Base-by-base conservation (phyloP, 345 rosid genomes). In the Psidium guajava region DNA sequence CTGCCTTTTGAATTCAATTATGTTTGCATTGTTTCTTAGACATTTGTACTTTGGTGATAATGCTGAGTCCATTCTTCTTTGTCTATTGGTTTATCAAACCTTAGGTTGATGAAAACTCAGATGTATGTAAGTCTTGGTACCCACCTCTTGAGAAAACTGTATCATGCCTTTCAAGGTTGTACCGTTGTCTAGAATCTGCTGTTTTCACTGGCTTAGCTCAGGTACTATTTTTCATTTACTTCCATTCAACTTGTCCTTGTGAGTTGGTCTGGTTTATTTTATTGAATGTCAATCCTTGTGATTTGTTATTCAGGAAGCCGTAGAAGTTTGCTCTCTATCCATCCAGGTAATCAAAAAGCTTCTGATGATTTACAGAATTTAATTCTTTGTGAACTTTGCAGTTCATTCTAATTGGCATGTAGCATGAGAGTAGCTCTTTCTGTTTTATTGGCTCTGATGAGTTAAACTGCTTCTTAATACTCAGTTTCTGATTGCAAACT, bases 121-220 rank as follows among this genome's bases (percentile, higher is more conserved):
- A 92, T 90, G 91, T 90, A 83, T 93, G 91, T 90, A 95, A 92
- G 88, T 91, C 96, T 90, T 96, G 98, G 99, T 97, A 96, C 87
- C 98, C 99, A 56, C 96, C 99, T 52, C 84, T 97, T 87, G 99
- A 97, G 93, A 96, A 93, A 90, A 96, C 99, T 61, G 84, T 97
- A 81, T 95, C 99, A 83, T 92, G 95, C 93, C 98, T 97, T 82
- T 95, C 98, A 27, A 97, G 95, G 91, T 87, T 97, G 88, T 96
- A 97, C 87, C 94, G 89, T 42, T 97, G 98, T 92, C 87, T 97
- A 89, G 98, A 97, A 87, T 91, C 94, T 86, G 89, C 91, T 21
- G 96, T 96, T 80, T 97, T 97, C 92, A 97, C 98, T 86, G 98
- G 99, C 83, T 89, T 97, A 90, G 98, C 99, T 15, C 99, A 97